Evolutionary conservation across 192 early-diverging fungal species (phyloP).

Genomic region (Dissophora globulifera): DNA sequence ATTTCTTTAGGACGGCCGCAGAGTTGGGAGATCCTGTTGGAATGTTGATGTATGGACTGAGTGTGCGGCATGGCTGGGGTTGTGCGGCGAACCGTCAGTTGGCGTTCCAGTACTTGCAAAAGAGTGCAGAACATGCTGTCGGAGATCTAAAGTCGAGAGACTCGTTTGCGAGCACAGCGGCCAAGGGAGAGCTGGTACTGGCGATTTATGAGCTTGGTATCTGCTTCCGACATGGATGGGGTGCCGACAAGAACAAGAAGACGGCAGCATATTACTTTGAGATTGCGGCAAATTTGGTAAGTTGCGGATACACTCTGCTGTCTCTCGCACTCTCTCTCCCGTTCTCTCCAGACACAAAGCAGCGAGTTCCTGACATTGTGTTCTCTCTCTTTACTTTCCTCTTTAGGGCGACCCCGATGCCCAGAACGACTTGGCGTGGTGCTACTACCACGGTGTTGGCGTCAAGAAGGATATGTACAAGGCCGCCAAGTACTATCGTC

Average conservation of each 20-base stretch:
- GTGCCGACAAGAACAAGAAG: constrained; percentile 75
- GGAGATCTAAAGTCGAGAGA: constrained; percentile 66
- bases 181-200: constrained; percentile 66
- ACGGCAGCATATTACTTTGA: constrained; percentile 55
- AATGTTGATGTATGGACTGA: constrained; percentile 78
- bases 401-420: constrained; percentile 78
- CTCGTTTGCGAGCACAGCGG: constrained; percentile 63
- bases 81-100: constrained; percentile 50
- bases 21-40: constrained; percentile 72
- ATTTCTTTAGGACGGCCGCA: constrained; percentile 75
- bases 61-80: constrained; percentile 80
- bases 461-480: constrained; percentile 78
- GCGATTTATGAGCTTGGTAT: constrained; percentile 85
- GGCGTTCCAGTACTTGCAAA: constrained; percentile 77
- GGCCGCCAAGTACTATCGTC: constrained; percentile 80
- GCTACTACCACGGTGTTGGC: constrained; percentile 81
- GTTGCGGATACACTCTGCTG: too few species aligned
- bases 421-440: constrained; percentile 75
- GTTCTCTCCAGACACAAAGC: too few species aligned
- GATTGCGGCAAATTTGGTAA: constrained; percentile 66
- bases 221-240: constrained; percentile 86
- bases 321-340: too few species aligned
- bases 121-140: constrained; percentile 73
- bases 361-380: background rate
- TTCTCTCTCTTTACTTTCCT: constrained; percentile 3